phyloP scores from a whole-genome alignment of 1,284 basidiomycete genomes.

The Malassezia equina region DNA sequence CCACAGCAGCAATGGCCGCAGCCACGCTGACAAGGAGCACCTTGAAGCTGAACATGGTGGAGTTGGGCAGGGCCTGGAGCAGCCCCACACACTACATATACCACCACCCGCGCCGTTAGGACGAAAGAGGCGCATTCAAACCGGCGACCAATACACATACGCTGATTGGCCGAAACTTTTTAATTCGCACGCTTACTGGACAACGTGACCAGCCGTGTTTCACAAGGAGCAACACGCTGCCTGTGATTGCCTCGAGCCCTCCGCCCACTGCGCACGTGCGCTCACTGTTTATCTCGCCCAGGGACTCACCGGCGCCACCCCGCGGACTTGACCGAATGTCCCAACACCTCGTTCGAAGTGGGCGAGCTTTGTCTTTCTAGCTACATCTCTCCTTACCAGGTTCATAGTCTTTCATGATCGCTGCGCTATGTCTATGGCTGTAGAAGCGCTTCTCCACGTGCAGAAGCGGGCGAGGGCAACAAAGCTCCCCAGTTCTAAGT shows the following conservation, averaged over 20 bases:
- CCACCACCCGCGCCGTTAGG: not conserved
- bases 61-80: not conserved
- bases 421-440: too few species aligned
- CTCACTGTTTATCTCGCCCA: too few species aligned
- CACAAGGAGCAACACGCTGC: not conserved
- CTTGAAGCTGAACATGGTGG: constrained; percentile 4
- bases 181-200: too few species aligned
- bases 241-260: not conserved
- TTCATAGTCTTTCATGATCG: too few species aligned
- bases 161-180: not conserved
- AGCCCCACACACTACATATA: not conserved
- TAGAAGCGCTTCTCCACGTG: too few species aligned
- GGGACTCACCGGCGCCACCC: too few species aligned
- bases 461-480: too few species aligned
- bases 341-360: too few species aligned
- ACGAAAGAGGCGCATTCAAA: not conserved
- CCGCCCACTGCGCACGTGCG: not conserved
- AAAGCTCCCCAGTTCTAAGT: too few species aligned
- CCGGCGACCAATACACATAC: not conserved
- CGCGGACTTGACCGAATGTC: too few species aligned
- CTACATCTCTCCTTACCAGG: too few species aligned
- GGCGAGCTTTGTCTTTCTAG: too few species aligned
- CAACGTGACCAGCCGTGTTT: not conserved
- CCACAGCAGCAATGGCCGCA: not conserved
- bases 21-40: not conserved